Percentiles rank a stretch among this genome's conserved stretches.
Conservation (phyloP, 1,139 yeast species). For the Candida gigantensis region DNA sequence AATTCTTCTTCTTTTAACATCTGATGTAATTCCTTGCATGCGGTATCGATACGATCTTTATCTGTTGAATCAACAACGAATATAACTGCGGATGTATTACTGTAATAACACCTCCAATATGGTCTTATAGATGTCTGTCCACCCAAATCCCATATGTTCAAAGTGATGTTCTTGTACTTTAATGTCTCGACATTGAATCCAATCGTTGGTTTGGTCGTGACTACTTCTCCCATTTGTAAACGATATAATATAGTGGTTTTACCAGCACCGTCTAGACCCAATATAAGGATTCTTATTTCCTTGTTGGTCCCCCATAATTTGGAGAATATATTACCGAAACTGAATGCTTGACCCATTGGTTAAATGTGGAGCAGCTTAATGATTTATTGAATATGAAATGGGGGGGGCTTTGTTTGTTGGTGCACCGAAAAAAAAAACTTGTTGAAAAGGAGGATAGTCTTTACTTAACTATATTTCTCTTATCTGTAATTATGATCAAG, state of each 20-base stretch:
- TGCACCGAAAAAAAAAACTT: no score
- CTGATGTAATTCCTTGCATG: conserved; percentile 83
- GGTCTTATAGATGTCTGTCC: conserved; percentile 98
- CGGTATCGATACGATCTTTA: conserved; percentile 85
- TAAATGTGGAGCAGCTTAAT: no score
- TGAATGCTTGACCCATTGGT: conserved; percentile 79
- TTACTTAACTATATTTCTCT: no score
- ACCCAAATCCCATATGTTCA: conserved; percentile 90
- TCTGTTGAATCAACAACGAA: conserved; percentile 98
- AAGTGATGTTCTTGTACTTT: conserved; percentile 83
- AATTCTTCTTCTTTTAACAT: conserved; percentile 95
- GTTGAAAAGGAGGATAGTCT: no score
- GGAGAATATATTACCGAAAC: conserved; percentile 72
- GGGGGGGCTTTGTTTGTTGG: no score
- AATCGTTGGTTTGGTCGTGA: conserved; percentile 91
- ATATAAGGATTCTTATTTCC: conserved; percentile 86
- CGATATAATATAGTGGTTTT: conserved; percentile 93
- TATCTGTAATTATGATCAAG: no score
- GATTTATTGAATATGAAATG: no score
- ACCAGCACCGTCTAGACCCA: conserved; percentile 98
- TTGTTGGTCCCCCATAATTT: conserved; percentile 87
- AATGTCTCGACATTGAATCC: conserved; percentile 97
- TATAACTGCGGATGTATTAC: conserved; percentile 93
- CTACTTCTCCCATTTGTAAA: conserved; percentile 90
- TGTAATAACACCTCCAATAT: conserved; percentile 97